Evolutionary conservation across 2,329 filamentous ascomycete species (phyloP).

Genomic region (Talaromyces sp.): DNA sequence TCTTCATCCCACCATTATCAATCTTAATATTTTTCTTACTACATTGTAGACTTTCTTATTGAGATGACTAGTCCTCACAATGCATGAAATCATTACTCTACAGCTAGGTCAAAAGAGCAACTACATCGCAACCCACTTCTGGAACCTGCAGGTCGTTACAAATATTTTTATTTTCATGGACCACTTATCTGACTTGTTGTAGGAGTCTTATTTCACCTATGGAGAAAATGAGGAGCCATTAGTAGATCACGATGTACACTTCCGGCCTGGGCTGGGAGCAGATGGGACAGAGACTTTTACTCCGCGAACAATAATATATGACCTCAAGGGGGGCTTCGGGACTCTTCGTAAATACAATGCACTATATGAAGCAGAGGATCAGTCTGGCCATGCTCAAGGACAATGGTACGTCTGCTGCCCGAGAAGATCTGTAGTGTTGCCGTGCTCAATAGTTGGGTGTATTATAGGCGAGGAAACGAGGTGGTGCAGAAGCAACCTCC

Average conservation of each 20-base stretch:
- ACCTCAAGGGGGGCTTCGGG: conserved; percentile 91
- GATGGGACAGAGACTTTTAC: conserved; percentile 90
- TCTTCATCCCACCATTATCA: not conserved
- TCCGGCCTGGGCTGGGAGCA: conserved; percentile 75
- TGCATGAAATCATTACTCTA: conserved; percentile 94
- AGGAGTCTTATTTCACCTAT: conserved; percentile 99
- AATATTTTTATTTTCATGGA: not conserved
- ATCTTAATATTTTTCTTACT: not conserved
- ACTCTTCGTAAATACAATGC: conserved; percentile 83
- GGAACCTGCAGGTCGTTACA: conserved; percentile 76
- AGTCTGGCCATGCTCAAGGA: conserved; percentile 36
- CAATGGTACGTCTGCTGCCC: conserved; percentile 43
- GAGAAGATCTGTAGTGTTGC: not conserved
- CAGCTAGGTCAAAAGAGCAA: conserved; percentile 93
- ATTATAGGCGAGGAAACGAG: conserved; percentile 61
- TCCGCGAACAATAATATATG: conserved; percentile 87
- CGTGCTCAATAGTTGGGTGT: not conserved
- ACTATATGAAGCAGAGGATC: conserved; percentile 66
- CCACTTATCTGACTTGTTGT: conserved; percentile 19
- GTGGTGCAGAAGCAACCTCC: conserved; percentile 66
- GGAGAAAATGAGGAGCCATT: conserved; percentile 62
- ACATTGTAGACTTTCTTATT: not conserved
- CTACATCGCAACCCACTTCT: conserved; percentile 92
- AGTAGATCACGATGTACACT: conserved; percentile 83
- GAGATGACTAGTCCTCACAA: conserved; percentile 38